A percentile compares a stretch with the other conserved stretches of the same genome.
These are phyloP conservation scores for Boletales sp. DNA, from an alignment of 768 basidiomycete species.

Conservation along the genomic window DNA sequence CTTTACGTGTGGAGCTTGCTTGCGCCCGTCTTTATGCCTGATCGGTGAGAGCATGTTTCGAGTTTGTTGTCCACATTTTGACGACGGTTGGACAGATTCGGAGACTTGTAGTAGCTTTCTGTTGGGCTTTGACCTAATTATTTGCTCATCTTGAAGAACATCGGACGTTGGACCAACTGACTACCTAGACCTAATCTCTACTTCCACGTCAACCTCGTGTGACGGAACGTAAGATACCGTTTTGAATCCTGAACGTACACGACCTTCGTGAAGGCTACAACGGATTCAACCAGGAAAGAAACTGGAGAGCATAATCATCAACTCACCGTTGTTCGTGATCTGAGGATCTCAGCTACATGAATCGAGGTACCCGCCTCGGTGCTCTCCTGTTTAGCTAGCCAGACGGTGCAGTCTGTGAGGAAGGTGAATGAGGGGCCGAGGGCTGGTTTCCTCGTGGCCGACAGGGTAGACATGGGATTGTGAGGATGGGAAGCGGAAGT, in stretches of 20 bases:
- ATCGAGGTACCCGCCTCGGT: conserved; percentile 18
- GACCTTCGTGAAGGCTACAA: conserved; percentile 36
- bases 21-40: conserved; percentile 88
- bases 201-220: neutral
- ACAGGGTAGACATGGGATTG: conserved; percentile 34
- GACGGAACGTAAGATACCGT: conserved; percentile 26
- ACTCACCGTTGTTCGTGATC: conserved; percentile 40
- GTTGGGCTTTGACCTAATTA: neutral
- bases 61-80: neutral
- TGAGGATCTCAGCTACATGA: conserved; percentile 40
- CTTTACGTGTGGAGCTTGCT: conserved; percentile 85
- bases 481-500: conserved; percentile 35
- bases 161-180: neutral
- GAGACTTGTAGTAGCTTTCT: conserved; percentile 15
- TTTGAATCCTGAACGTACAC: conserved; percentile 39
- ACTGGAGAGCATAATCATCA: neutral
- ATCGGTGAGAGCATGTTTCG: conserved; percentile 52
- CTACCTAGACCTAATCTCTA: neutral
- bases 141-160: neutral
- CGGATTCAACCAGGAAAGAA: conserved; percentile 1
- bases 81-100: conserved; percentile 19
- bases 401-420: conserved; percentile 70
- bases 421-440: conserved; percentile 74
- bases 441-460: conserved; percentile 56
- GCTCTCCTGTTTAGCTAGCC: conserved; percentile 43